Percentiles rank a stretch among this genome's conserved stretches.
phyloP scores from a whole-genome alignment of 2,329 filamentous ascomycete genomes.

The Corynespora cassiicola region DNA sequence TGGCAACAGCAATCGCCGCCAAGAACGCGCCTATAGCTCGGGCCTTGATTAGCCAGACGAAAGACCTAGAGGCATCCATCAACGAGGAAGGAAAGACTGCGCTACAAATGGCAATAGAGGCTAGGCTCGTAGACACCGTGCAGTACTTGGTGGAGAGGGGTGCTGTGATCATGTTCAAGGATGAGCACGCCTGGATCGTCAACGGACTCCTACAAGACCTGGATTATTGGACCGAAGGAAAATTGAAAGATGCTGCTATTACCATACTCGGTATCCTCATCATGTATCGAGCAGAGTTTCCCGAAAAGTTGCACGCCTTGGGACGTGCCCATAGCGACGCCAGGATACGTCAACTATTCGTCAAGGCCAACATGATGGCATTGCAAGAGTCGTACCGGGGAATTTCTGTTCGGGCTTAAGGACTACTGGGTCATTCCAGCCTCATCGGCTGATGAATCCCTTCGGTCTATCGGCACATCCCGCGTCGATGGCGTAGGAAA shows the following conservation, averaged over 20 bases:
- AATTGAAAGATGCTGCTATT: background rate
- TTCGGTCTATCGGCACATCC: no score
- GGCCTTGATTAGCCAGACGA: background rate
- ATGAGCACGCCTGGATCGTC: background rate
- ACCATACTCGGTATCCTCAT: background rate
- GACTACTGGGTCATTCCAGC: no score
- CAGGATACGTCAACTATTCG: slow-evolving; percentile 1
- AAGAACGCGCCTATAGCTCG: background rate
- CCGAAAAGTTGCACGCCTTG: background rate
- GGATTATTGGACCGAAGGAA: background rate
- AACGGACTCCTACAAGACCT: background rate
- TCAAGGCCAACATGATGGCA: no score
- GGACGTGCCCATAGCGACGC: background rate
- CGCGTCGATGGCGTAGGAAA: no score
- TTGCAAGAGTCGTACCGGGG: no score
- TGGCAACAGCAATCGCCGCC: background rate
- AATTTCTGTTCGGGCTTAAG: no score
- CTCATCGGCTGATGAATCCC: no score
- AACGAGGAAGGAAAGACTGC: background rate
- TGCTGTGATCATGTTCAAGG: background rate
- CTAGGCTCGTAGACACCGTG: background rate
- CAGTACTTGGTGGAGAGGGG: slow-evolving; percentile 1
- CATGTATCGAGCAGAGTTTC: background rate
- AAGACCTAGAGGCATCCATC: background rate
- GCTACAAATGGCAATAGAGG: background rate